These are phyloP conservation scores for Globisporangium barbulae DNA, from an alignment of 352 stramenopile species.

Conservation along the genomic window DNA sequence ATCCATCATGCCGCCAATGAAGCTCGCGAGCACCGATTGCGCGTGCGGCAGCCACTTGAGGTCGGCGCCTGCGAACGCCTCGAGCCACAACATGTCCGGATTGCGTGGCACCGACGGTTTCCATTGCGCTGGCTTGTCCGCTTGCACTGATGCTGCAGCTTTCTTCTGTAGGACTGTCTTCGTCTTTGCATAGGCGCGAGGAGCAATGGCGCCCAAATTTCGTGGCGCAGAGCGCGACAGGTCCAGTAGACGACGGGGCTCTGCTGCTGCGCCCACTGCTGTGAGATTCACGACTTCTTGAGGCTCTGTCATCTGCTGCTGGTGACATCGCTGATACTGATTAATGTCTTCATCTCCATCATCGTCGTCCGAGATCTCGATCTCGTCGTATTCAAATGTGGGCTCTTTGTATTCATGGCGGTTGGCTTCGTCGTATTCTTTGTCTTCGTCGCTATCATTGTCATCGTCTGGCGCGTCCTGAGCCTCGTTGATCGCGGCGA, in stretches of 20 bases:
- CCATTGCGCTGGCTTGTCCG: not conserved
- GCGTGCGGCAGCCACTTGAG: constrained; percentile 40
- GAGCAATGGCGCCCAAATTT: not conserved
- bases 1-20: constrained; percentile 35
- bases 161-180: not conserved
- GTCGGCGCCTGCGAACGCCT: constrained; percentile 23
- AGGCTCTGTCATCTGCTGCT: not conserved
- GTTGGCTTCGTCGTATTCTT: not conserved
- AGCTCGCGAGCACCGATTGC: constrained; percentile 25
- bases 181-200: not conserved
- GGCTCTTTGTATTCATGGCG: constrained; percentile 14
- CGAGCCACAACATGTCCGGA: constrained; percentile 36
- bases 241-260: not conserved
- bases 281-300: constrained; percentile 4
- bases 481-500: constrained; percentile 12
- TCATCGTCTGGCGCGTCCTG: constrained; percentile 6
- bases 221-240: not conserved
- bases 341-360: not conserved
- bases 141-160: not conserved
- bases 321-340: not conserved
- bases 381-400: constrained; percentile 11
- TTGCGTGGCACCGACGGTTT: constrained; percentile 10
- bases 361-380: constrained; percentile 24
- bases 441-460: constrained; percentile 14
- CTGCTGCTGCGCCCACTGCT: not conserved